phyloP scores from a whole-genome alignment of 495 filamentous ascomycete species.

The Talaromyces borbonicus region DNA sequence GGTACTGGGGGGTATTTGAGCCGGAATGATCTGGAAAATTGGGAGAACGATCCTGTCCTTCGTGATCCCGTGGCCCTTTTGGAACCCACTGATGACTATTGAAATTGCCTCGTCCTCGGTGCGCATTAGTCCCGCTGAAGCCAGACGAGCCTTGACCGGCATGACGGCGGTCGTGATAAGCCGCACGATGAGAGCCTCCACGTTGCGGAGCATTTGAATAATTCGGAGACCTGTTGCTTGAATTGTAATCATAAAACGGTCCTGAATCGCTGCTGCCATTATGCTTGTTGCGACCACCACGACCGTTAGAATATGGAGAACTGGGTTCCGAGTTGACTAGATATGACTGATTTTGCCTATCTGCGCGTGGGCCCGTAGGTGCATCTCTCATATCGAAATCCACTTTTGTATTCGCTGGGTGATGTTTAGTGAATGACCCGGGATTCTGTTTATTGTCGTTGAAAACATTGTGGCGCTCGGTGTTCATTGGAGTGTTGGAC shows the following conservation, averaged over 20 bases:
- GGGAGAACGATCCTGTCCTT: slow-evolving; percentile 24
- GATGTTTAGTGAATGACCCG: slow-evolving; percentile 29
- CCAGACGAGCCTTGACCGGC: slow-evolving; percentile 24
- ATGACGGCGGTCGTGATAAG: slow-evolving; percentile 42
- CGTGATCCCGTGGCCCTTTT: slow-evolving; percentile 22
- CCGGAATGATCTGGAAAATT: slow-evolving; percentile 17
- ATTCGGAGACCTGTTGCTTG: slow-evolving; percentile 39
- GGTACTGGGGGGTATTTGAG: slow-evolving; percentile 15
- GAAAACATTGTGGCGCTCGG: slow-evolving; percentile 16
- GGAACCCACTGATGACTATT: slow-evolving; percentile 54
- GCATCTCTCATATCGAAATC: slow-evolving; percentile 21
- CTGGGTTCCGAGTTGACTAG: slow-evolving; percentile 57
- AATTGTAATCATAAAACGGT: slow-evolving; percentile 29
- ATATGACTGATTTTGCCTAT: slow-evolving; percentile 46
- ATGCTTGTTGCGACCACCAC: slow-evolving; percentile 48
- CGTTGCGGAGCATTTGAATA: slow-evolving; percentile 40
- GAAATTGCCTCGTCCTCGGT: slow-evolving; percentile 37
- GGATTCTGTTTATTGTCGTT: slow-evolving; percentile 17
- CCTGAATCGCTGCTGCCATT: slow-evolving; percentile 44
- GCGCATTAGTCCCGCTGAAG: slow-evolving; percentile 21
- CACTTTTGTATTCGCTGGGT: slow-evolving; percentile 23
- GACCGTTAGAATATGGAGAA: slow-evolving; percentile 50
- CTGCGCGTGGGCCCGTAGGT: slow-evolving; percentile 25
- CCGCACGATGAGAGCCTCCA: slow-evolving; percentile 46
- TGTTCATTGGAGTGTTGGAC: slow-evolving; percentile 25